Evolutionary conservation across 495 filamentous ascomycete species (phyloP).

Genomic region (Cercophora samala): DNA sequence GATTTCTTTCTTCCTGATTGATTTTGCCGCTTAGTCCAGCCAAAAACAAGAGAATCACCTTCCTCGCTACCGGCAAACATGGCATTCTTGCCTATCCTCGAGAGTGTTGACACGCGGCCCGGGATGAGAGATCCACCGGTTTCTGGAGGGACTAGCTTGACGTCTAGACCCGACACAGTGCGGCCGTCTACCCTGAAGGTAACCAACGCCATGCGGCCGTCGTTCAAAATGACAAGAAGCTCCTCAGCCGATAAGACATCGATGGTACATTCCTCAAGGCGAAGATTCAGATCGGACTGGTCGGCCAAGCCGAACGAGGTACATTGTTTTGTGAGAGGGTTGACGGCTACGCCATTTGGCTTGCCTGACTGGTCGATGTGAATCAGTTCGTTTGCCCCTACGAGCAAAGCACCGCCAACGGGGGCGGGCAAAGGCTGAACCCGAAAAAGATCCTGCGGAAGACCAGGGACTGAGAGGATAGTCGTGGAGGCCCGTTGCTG

Average conservation of each 20-base stretch:
- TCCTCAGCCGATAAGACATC: slow-evolving; percentile 75
- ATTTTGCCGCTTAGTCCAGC: slow-evolving; percentile 63
- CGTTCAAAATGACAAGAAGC: slow-evolving; percentile 75
- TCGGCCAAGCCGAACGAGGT: slow-evolving; percentile 80
- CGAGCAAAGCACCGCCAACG: slow-evolving; percentile 80
- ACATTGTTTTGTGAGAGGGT: slow-evolving; percentile 73
- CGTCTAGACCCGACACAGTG: slow-evolving; percentile 77
- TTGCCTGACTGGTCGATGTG: slow-evolving; percentile 96
- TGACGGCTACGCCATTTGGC: slow-evolving; percentile 89
- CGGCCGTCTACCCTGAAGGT: slow-evolving; percentile 88
- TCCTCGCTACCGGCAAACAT: slow-evolving; percentile 85
- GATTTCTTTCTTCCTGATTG: slow-evolving; percentile 52
- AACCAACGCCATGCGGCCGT: slow-evolving; percentile 70
- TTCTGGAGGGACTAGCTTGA: slow-evolving; percentile 59
- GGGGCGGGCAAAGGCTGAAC: slow-evolving; percentile 81
- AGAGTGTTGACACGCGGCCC: slow-evolving; percentile 64
- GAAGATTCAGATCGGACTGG: slow-evolving; percentile 76
- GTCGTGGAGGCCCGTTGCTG: slow-evolving; percentile 92
- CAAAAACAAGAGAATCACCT: slow-evolving; percentile 75
- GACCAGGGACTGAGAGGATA: slow-evolving; percentile 74
- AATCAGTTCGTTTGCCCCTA: slow-evolving; percentile 86
- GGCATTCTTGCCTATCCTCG: slow-evolving; percentile 61
- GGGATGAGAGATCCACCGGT: slow-evolving; percentile 59
- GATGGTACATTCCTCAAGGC: slow-evolving; percentile 76
- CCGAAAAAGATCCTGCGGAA: slow-evolving; percentile 86